Evolutionary conservation across 1,284 basidiomycete genomes (phyloP).

Genomic region (Cerioporus squamosus): DNA sequence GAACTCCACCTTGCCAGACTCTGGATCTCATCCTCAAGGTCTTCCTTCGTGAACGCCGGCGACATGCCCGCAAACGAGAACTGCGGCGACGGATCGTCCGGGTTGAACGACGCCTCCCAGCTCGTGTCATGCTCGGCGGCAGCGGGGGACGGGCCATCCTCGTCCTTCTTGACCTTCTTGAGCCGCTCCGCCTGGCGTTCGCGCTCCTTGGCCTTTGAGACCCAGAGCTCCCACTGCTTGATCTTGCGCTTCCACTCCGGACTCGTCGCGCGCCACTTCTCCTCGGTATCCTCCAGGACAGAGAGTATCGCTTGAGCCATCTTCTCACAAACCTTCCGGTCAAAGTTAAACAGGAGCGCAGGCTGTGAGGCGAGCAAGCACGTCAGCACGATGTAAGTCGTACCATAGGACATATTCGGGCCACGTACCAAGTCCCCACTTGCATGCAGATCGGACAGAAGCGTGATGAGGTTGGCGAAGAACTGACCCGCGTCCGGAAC

Average conservation of each 20-base stretch:
- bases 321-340: slow-evolving; percentile 60
- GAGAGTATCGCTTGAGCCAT: slow-evolving; percentile 47
- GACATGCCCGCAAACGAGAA: slow-evolving; percentile 60
- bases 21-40: slow-evolving; percentile 54
- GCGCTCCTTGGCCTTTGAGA: slow-evolving; percentile 47
- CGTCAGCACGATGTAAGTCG: too few relatives aligned
- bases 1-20: slow-evolving; percentile 42
- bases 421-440: slow-evolving; percentile 53
- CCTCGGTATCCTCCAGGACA: slow-evolving; percentile 47
- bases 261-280: slow-evolving; percentile 50
- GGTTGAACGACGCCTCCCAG: slow-evolving; percentile 63
- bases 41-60: slow-evolving; percentile 47
- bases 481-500: slow-evolving; percentile 38
- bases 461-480: slow-evolving; percentile 47
- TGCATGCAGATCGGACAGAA: slow-evolving; percentile 59
- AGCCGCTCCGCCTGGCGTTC: slow-evolving; percentile 43
- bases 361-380: slow-evolving; percentile 38
- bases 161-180: slow-evolving; percentile 46
- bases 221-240: slow-evolving; percentile 55
- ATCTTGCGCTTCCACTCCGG: slow-evolving; percentile 57
- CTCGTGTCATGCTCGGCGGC: slow-evolving; percentile 27
- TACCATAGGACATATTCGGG: too few relatives aligned
- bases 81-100: slow-evolving; percentile 55
- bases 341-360: slow-evolving; percentile 70
- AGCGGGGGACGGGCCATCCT: slow-evolving; percentile 28